Evolutionary conservation across 1,284 basidiomycete genomes (phyloP).

Genomic region (Ceratobasidium sp.): DNA sequence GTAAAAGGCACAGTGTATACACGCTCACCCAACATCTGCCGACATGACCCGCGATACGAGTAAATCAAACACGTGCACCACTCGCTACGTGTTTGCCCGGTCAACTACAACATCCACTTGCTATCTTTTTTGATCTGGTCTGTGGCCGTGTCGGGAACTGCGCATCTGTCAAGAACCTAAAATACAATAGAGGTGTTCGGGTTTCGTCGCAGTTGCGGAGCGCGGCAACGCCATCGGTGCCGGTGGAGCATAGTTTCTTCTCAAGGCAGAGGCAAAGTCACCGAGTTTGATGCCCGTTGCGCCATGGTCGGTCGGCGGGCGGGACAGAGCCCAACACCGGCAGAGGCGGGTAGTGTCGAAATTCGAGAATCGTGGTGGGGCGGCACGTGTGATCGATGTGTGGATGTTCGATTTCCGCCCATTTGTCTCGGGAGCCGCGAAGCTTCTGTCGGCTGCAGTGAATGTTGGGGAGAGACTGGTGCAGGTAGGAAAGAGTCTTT

Average conservation of each 20-base stretch:
- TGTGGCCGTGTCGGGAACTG: conserved; percentile 9
- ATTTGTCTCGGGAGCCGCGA: not conserved
- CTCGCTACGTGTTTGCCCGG: conserved; percentile 13
- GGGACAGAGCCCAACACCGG: not conserved
- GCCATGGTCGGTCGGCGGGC: not conserved
- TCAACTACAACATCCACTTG: conserved; percentile 18
- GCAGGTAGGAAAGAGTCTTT: not conserved
- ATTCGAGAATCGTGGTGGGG: conserved; percentile 2
- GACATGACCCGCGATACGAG: no score
- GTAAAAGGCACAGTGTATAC: no score
- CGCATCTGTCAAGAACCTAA: not conserved
- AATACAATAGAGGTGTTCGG: not conserved
- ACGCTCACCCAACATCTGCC: no score
- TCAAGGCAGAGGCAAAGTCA: not conserved
- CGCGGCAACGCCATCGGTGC: conserved; percentile 6
- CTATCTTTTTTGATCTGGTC: not conserved
- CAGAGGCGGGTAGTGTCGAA: not conserved
- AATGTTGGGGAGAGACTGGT: not conserved
- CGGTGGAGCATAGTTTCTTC: conserved; percentile 1
- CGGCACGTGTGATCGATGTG: conserved; percentile 9
- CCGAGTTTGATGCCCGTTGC: conserved; percentile 10
- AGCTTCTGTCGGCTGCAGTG: not conserved
- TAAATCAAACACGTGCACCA: no score
- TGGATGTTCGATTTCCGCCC: not conserved
- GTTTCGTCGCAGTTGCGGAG: conserved; percentile 24